These are phyloP conservation scores for Trypanosoma grayi DNA, from an alignment of 208 protist genomes.

Conservation along the genomic window DNA sequence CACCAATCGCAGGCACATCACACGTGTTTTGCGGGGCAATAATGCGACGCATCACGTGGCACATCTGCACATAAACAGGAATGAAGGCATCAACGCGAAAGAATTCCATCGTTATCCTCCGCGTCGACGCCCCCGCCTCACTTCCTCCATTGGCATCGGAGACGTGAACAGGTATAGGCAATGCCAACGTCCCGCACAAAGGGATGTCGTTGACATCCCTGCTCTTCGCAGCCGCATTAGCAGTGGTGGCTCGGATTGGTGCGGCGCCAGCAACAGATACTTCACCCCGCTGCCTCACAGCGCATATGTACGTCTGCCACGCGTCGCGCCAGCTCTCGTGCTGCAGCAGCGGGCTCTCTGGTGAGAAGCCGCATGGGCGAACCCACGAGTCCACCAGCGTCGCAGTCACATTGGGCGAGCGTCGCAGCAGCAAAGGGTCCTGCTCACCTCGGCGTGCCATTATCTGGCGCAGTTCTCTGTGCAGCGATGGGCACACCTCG, in stretches of 20 bases:
- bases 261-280: slow-evolving; percentile 2
- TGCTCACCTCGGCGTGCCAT: neutral
- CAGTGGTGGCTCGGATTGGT: neutral
- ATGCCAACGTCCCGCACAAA: neutral
- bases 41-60: slow-evolving; percentile 42
- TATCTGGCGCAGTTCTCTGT: neutral
- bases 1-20: slow-evolving; percentile 22
- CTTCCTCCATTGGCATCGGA: neutral
- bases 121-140: neutral
- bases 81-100: slow-evolving; percentile 59
- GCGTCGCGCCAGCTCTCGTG: slow-evolving; percentile 26
- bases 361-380: slow-evolving; percentile 26
- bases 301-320: slow-evolving; percentile 23
- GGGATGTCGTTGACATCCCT: neutral
- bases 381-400: neutral
- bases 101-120: slow-evolving; percentile 33
- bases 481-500: slow-evolving; percentile 21
- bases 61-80: slow-evolving; percentile 45
- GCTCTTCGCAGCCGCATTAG: neutral
- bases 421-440: neutral
- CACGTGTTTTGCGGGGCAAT: slow-evolving; percentile 11
- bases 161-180: slow-evolving; percentile 5
- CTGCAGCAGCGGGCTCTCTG: slow-evolving; percentile 23
- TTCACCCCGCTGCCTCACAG: slow-evolving; percentile 4
- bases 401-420: neutral